Conservation (phyloP, 306 rosid species). For the Cucurbita pepo region DNA sequence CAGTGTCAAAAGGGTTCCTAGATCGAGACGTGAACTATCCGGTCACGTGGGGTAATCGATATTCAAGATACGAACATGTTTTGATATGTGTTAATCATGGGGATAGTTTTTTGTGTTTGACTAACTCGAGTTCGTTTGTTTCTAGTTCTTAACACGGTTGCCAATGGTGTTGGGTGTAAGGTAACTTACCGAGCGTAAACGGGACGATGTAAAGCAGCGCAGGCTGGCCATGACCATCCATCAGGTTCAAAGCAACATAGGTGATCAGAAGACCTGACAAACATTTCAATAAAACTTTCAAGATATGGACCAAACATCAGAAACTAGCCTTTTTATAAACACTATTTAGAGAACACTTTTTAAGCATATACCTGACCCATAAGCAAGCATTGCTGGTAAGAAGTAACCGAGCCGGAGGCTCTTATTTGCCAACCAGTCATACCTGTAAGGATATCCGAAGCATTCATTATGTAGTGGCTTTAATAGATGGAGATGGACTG, state of each 20-base stretch:
- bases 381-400: constrained; percentile 87
- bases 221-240: constrained; percentile 98
- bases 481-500: neutral
- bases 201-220: constrained; percentile 95
- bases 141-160: neutral
- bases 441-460: constrained; percentile 27
- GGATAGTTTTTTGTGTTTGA: neutral
- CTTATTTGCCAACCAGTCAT: constrained; percentile 84
- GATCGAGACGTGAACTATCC: neutral
- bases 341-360: neutral
- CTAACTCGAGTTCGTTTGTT: neutral
- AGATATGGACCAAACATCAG: neutral
- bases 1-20: constrained; percentile 66
- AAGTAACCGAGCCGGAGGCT: constrained; percentile 65
- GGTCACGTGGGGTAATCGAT: neutral
- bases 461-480: neutral
- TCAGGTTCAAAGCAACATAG: constrained; percentile 83
- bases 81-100: neutral
- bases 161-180: neutral
- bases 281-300: neutral
- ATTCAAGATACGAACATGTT: neutral
- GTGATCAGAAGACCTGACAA: constrained; percentile 74
- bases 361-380: constrained; percentile 56
- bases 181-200: constrained; percentile 60
- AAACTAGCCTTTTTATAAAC: neutral